Percentiles rank a stretch among this genome's conserved stretches.
These are phyloP conservation scores for Penicillium hordei DNA, from an alignment of 2,329 filamentous ascomycete species.

Conservation along the genomic window DNA sequence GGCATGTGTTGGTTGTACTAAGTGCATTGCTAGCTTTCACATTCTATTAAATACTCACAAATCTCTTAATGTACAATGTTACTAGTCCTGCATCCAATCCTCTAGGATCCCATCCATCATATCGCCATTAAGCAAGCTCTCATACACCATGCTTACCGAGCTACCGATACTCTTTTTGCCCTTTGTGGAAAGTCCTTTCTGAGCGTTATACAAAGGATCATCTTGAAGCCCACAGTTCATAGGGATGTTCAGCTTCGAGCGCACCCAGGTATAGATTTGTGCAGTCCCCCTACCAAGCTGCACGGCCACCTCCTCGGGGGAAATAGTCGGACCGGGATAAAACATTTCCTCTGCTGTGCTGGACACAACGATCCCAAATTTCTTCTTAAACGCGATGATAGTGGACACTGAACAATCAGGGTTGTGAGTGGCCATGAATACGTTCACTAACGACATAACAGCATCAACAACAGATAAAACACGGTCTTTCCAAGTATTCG, in stretches of 20 bases:
- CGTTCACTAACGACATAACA: constrained; percentile 7
- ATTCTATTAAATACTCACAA: background rate
- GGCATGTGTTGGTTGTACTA: too few species aligned
- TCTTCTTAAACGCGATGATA: constrained; percentile 9
- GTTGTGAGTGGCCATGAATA: constrained; percentile 5
- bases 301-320: constrained; percentile 1
- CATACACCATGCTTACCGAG: constrained; percentile 13
- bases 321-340: constrained; percentile 7
- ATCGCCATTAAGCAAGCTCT: constrained; percentile 11
- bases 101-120: constrained; percentile 9
- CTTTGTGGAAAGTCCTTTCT: constrained; percentile 7
- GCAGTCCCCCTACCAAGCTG: constrained; percentile 13
- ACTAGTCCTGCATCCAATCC: background rate
- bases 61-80: background rate
- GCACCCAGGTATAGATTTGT: constrained; percentile 15
- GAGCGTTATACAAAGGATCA: constrained; percentile 17
- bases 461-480: constrained; percentile 12
- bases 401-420: constrained; percentile 8
- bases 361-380: constrained; percentile 2
- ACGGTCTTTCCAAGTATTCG: constrained; percentile 18
- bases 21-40: too few species aligned
- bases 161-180: constrained; percentile 17
- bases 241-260: constrained; percentile 12
- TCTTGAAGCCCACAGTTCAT: constrained; percentile 13
- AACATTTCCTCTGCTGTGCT: constrained; percentile 11